phyloP scores from a whole-genome alignment of 192 early-diverging fungal genomes.

The Fimicolochytrium jonesii region DNA sequence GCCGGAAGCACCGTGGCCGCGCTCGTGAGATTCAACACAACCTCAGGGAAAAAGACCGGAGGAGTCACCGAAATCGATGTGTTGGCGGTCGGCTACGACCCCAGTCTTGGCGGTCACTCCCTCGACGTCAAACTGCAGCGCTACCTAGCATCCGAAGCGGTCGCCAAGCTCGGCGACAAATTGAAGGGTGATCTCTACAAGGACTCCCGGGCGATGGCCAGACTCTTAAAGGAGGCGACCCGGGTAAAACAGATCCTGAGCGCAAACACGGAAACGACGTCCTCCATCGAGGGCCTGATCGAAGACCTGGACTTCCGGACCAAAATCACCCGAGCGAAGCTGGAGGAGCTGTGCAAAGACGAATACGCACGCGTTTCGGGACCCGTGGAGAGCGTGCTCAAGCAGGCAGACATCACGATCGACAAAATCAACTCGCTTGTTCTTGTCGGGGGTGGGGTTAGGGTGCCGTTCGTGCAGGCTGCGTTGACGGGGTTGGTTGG shows the following conservation, averaged over 20 bases:
- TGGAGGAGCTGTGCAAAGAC: constrained; percentile 69
- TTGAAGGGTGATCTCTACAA: constrained; percentile 51
- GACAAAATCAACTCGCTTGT: constrained; percentile 80
- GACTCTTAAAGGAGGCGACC: constrained; percentile 87
- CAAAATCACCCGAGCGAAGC: constrained; percentile 68
- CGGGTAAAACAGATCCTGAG: constrained; percentile 95
- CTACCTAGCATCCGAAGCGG: constrained; percentile 75
- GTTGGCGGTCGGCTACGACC: constrained; percentile 75
- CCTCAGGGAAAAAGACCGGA: constrained; percentile 50
- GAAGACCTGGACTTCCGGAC: constrained; percentile 82
- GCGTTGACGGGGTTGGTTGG: constrained; percentile 66
- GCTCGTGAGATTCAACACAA: constrained; percentile 71
- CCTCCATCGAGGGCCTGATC: constrained; percentile 83
- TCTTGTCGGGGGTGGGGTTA: constrained; percentile 88
- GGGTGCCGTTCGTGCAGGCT: constrained; percentile 81
- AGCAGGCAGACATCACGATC: constrained; percentile 40
- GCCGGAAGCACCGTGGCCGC: constrained; percentile 91
- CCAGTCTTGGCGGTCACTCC: constrained; percentile 80
- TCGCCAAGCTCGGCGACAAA: constrained; percentile 42
- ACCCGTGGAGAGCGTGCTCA: constrained; percentile 72
- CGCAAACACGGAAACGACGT: constrained; percentile 82
- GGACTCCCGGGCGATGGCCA: constrained; percentile 80
- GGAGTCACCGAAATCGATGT: constrained; percentile 69
- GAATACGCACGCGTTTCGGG: constrained; percentile 62
- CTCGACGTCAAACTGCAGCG: constrained; percentile 82